Percentiles rank a stretch among this genome's conserved stretches.
Conservation (phyloP, 805 yeast species). For the Saccharomyces mikatae region DNA sequence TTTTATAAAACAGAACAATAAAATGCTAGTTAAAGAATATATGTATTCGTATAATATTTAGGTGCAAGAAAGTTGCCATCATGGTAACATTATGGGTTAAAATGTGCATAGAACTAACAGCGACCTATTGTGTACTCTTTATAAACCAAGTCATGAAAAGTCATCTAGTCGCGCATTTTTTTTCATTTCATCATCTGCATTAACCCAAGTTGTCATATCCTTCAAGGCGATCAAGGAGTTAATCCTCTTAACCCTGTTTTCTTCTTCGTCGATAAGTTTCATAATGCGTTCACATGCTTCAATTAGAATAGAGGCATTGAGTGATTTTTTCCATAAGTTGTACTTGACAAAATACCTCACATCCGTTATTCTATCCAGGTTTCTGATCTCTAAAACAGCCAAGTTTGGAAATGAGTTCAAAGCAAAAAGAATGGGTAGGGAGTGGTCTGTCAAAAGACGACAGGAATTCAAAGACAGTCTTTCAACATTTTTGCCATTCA, state of each 20-base stretch:
- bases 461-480: constrained; percentile 75
- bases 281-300: constrained; percentile 74
- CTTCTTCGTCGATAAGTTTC: constrained; percentile 50
- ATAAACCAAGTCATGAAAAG: neutral
- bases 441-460: constrained; percentile 45
- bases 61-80: neutral
- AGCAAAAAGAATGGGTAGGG: constrained; percentile 43
- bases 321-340: constrained; percentile 43
- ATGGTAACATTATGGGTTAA: neutral
- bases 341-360: constrained; percentile 61
- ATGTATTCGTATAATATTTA: too few relatives aligned
- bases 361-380: constrained; percentile 47
- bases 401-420: constrained; percentile 47
- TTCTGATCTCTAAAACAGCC: constrained; percentile 73
- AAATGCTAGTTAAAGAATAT: neutral
- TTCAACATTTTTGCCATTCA: constrained; percentile 42
- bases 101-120: neutral
- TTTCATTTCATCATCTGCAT: constrained; percentile 34
- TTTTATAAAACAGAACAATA: neutral
- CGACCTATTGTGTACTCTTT: neutral
- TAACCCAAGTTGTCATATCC: constrained; percentile 61
- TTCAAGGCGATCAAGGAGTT: constrained; percentile 49
- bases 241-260: constrained; percentile 46
- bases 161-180: neutral
- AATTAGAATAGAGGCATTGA: constrained; percentile 47